Percentiles rank a stretch among this genome's conserved stretches.
phyloP scores from a whole-genome alignment of 352 stramenopile genomes.

The Aphanomyces stellatus region DNA sequence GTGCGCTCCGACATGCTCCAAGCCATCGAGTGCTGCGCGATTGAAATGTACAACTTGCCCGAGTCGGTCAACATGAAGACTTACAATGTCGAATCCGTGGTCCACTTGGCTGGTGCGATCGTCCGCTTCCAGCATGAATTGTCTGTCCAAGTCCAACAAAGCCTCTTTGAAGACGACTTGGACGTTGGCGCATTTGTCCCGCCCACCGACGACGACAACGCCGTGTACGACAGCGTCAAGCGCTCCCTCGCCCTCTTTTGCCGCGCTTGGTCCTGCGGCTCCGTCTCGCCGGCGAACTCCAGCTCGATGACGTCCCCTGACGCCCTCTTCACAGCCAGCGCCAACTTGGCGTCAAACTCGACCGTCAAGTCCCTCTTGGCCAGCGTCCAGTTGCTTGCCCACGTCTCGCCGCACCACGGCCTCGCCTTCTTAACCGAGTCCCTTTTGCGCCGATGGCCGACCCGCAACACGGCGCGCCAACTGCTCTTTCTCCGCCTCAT shows the following conservation, averaged over 20 bases:
- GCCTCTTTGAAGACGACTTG: slow-evolving; percentile 8
- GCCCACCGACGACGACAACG: neutral
- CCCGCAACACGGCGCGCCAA: slow-evolving; percentile 61
- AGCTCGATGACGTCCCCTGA: neutral
- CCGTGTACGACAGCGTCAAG: neutral
- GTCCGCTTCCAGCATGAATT: slow-evolving; percentile 5
- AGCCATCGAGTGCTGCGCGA: neutral
- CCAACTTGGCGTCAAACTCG: slow-evolving; percentile 4
- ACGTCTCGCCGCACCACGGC: slow-evolving; percentile 53
- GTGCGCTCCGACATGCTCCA: slow-evolving; percentile 3
- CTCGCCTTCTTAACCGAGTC: slow-evolving; percentile 44
- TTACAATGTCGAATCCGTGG: neutral
- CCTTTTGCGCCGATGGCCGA: slow-evolving; percentile 67
- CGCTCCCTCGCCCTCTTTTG: neutral
- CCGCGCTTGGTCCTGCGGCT: neutral
- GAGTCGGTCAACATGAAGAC: neutral
- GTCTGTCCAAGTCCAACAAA: slow-evolving; percentile 1
- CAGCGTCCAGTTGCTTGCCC: slow-evolving; percentile 37
- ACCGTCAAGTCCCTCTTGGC: slow-evolving; percentile 7
- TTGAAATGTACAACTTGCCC: slow-evolving; percentile 10
- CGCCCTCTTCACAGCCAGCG: slow-evolving; percentile 1
- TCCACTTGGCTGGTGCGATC: neutral
- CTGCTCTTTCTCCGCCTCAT: slow-evolving; percentile 68
- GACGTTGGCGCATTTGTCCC: neutral
- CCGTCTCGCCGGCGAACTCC: neutral